Evolutionary conservation across 1,284 basidiomycete species (phyloP), one percentile per base, ranked within the genome.

Genomic region (Austroboletus rostrupii): DNA sequence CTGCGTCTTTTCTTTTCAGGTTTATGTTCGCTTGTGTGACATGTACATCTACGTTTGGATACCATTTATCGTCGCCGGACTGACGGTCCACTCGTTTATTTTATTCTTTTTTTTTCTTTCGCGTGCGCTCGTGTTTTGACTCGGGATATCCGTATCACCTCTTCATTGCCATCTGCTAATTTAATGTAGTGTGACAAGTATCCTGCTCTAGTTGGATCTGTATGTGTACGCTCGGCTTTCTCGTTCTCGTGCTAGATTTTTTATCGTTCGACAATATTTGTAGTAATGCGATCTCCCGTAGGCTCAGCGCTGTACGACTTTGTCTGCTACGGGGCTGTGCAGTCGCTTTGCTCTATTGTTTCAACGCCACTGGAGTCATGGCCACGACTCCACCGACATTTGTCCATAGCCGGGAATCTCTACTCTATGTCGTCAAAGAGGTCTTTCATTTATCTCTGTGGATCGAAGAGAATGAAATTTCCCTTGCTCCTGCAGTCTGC

Each of bases 181-280:
- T 61, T 62, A 66, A 54, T 57, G 58, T 59, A 65, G 42, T 19
- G 23, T 43, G 44, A 50, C 37, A 46, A 28, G 26, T 28, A 37
- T 12, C 26, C 19, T 23, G 21, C 5, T 20, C n/a, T 7, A 19
- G 6, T 6, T 39, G 37, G 19, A 39, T 39, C 14, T 3, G 61
- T 65, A 69, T 56, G 58, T 60, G 45, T 66, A 60, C 38, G 13
- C 9, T 39, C 5, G 19, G 6, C 23, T 26, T 26, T 26, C 23
- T 52, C 16, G 13, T 35, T 38, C 36, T 38, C 17, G 6, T 20
- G 19, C 36, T 45, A 10, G 4, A 5, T 9, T 33, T 23, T 16
- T 28, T 28, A 28, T 19, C 36, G 7, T 35, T 35, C 33, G 13
- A 13, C 32, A 33, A 33, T 33, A n/a, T 13, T n/a, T 35, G 14